A percentile compares a stretch with the other conserved stretches of the same genome.
Conservation (phyloP, 495 filamentous ascomycete species). For the Peziza echinospora region DNA sequence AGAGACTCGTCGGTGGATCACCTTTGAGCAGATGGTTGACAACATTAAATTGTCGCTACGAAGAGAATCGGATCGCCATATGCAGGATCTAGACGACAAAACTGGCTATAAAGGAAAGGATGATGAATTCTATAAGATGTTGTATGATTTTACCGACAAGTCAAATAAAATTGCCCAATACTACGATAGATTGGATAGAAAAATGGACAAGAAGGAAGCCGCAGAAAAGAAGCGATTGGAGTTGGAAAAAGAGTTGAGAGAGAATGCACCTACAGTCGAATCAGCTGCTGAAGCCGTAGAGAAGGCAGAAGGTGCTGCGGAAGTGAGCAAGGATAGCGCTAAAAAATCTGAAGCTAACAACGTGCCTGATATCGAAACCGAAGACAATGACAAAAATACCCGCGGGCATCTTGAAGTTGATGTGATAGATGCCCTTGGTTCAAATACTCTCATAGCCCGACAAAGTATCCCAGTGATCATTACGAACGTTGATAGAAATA, state of each 20-base stretch:
- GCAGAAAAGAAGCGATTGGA: background rate
- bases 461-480: conserved; percentile 13
- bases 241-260: background rate
- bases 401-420: background rate
- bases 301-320: too few species aligned
- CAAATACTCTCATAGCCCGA: background rate
- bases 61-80: conserved; percentile 4
- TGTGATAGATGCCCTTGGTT: background rate
- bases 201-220: background rate
- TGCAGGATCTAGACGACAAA: conserved; percentile 8
- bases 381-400: too few species aligned
- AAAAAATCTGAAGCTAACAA: too few species aligned
- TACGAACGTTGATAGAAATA: conserved; percentile 1
- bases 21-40: conserved; percentile 11
- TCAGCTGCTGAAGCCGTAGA: too few species aligned
- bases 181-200: background rate
- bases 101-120: conserved; percentile 9
- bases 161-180: background rate
- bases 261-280: background rate
- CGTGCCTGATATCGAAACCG: too few species aligned
- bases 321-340: too few species aligned
- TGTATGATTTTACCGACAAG: conserved; percentile 4
- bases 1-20: conserved; percentile 8
- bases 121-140: conserved; percentile 5
- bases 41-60: conserved; percentile 9